phyloP scores from a whole-genome alignment of 179 eudicot genomes.

The Amaranthus tricolor region DNA sequence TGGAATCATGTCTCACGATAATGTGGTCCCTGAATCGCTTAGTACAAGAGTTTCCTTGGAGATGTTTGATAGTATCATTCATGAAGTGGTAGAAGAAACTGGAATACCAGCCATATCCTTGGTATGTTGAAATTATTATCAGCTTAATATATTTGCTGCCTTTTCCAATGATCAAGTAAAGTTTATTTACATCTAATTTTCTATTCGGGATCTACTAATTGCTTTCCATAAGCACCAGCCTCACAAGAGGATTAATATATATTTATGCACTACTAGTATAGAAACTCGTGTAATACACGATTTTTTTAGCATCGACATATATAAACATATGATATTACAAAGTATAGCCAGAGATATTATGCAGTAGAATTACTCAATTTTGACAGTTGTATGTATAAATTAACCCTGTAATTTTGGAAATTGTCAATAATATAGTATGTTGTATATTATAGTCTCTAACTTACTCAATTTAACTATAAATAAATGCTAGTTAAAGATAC shows the following conservation, averaged over 20 bases:
- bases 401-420: no score
- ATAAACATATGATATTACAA: no score
- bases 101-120: constrained; percentile 70
- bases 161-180: neutral
- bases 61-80: constrained; percentile 89
- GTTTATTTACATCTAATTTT: neutral
- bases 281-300: no score
- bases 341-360: no score
- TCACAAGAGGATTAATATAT: neutral
- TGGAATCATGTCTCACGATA: constrained; percentile 48
- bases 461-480: no score
- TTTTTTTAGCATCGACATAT: no score
- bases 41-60: constrained; percentile 60
- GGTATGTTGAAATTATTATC: constrained; percentile 41
- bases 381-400: no score
- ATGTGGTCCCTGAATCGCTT: constrained; percentile 26
- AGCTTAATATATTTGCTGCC: constrained; percentile 10
- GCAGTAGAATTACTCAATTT: no score
- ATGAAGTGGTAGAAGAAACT: constrained; percentile 94
- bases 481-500: no score
- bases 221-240: constrained; percentile 2
- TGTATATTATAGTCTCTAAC: no score
- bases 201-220: neutral
- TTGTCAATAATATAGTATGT: no score
- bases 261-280: no score